Percentiles rank a stretch among this genome's conserved stretches.
Conservation (phyloP, 2,329 filamentous ascomycete genomes). For the Monilinia fructicola region DNA sequence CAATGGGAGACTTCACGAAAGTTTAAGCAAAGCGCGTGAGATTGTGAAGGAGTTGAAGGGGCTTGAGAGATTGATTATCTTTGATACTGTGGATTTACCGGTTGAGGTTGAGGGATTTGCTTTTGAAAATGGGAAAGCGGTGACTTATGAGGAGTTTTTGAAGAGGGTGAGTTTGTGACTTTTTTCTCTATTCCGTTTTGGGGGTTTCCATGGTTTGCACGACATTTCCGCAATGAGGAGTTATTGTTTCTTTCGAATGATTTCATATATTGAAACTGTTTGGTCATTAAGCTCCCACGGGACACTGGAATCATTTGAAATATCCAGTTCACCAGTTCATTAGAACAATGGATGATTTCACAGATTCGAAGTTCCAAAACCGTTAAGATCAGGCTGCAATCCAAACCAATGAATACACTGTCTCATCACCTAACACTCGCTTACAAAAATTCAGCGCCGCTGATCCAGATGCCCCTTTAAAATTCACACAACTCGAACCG, state of each 20-base stretch:
- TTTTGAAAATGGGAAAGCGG: conserved; percentile 42
- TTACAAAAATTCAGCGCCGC: conserved; percentile 34
- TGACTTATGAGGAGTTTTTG: conserved; percentile 48
- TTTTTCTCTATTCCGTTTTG: background rate
- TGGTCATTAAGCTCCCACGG: background rate
- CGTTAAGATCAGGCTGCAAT: background rate
- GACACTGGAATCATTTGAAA: background rate
- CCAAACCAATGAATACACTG: background rate
- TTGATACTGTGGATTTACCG: conserved; percentile 59
- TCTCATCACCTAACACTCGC: conserved; percentile 29
- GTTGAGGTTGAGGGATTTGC: conserved; percentile 29
- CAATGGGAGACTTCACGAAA: conserved; percentile 87
- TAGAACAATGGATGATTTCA: background rate
- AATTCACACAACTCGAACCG: conserved; percentile 75
- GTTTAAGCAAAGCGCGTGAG: conserved; percentile 73
- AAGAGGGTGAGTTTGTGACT: conserved; percentile 29
- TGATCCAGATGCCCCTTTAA: conserved; percentile 44
- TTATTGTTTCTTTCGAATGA: background rate
- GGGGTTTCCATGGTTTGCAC: background rate
- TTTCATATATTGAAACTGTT: background rate
- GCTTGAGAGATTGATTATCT: conserved; percentile 70
- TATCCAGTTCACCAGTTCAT: background rate
- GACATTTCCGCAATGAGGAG: background rate
- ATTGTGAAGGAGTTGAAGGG: conserved; percentile 64
- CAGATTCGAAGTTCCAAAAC: background rate